Conservation (phyloP, 108 stramenopile species). For the Skeletonema costatum region DNA sequence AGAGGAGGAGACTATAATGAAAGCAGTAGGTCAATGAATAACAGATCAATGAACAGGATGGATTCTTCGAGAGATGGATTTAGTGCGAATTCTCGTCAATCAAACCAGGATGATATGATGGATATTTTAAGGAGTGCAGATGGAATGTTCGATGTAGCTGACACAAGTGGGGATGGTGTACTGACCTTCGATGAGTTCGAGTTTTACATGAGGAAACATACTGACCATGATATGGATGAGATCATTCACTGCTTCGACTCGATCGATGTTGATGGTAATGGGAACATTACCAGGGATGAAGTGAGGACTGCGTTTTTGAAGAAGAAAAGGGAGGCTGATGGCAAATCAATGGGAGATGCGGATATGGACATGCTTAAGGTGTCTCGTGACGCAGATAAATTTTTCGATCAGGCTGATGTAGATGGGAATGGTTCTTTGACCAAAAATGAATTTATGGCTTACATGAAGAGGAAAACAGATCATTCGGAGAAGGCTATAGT, state of each 20-base stretch:
- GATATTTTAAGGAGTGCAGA: slow-evolving; percentile 7
- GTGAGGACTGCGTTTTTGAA: slow-evolving; percentile 10
- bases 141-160: slow-evolving; percentile 19
- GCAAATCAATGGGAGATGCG: background rate
- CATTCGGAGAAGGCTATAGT: slow-evolving; percentile 12
- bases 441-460: slow-evolving; percentile 10
- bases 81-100: background rate
- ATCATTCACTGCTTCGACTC: slow-evolving; percentile 6
- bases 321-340: slow-evolving; percentile 14
- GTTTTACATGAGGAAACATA: slow-evolving; percentile 26
- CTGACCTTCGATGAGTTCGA: slow-evolving; percentile 17
- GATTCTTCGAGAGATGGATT: background rate
- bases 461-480: slow-evolving; percentile 18
- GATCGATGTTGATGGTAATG: slow-evolving; percentile 50
- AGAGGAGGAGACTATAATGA: background rate
- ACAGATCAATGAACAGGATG: background rate
- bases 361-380: background rate
- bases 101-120: background rate
- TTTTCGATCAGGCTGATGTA: slow-evolving; percentile 19
- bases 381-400: slow-evolving; percentile 9
- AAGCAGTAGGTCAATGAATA: background rate
- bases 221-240: slow-evolving; percentile 12
- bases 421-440: slow-evolving; percentile 5
- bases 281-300: slow-evolving; percentile 31
- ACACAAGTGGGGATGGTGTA: slow-evolving; percentile 15